Base-by-base conservation (phyloP, 306 rosid species). In the Purshia tridentata region DNA sequence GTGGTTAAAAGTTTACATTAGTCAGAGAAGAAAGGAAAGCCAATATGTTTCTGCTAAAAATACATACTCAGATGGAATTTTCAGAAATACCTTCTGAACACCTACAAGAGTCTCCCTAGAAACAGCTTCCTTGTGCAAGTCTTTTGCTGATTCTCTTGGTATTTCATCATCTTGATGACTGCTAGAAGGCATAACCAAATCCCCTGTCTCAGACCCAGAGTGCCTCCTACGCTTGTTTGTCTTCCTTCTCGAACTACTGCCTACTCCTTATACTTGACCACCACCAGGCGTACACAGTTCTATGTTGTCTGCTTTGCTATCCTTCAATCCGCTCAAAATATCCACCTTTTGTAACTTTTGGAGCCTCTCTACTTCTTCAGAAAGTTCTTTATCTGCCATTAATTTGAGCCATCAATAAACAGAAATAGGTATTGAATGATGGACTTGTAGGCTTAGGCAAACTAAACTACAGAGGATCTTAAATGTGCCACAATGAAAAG, bases 331-430 rank as follows among this genome's bases (percentile, higher is more conserved):
- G 72, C 75, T 71, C 41, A 78, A 37, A 74, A 64, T 69, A 75
- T 81, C 75, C 56, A 81, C 88, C 72, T 67, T 83, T 23, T 72
- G 82, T 40, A 72, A 76, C 83, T 78, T 85, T 72, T 20, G 81
- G 41, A 91, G 78, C 69, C 80, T 89, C 75, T 76, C 91, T 70
- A 89, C 65, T 86, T 94, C 92, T 82, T 84, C 88, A 62, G 81
- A 49, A 75, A 94, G 94, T 48, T 76, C 81, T 65, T 81, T 85
- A 80, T 78, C 97, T 93, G 90, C 75, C 61, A 72, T 60, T 75
- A 77, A 72, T 78, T 76, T 74, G 69, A 64, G 83, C 44, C 49
- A 68, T 58, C 55, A 76, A 74, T 64, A 54, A 66, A 57, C 44
- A 70, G 51, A 39, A 79, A 78, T 58, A 82, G 59, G 75, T 52